phyloP scores from a whole-genome alignment of 2,329 filamentous ascomycete genomes.

The Clarireedia hainanense region DNA sequence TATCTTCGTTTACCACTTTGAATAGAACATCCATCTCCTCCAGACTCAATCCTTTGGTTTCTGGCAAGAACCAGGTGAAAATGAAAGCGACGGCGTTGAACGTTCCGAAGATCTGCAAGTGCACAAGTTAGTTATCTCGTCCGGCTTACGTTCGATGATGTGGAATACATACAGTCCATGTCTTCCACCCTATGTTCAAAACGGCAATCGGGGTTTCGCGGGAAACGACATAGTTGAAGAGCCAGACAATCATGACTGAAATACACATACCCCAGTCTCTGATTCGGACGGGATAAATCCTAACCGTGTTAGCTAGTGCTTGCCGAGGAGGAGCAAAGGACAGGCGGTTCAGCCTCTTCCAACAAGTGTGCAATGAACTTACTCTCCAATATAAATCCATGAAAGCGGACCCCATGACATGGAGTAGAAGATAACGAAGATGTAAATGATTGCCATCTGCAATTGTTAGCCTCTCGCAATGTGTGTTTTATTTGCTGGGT shows the following conservation, averaged over 20 bases:
- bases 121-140: not conserved
- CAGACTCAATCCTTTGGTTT: conserved; percentile 14
- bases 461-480: not conserved
- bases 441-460: conserved; percentile 5
- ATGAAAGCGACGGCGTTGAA: conserved; percentile 21
- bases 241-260: conserved; percentile 41
- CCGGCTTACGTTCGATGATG: too few relatives aligned
- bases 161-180: conserved; percentile 11
- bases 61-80: conserved; percentile 33
- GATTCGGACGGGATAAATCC: conserved; percentile 19
- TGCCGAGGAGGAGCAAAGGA: not conserved
- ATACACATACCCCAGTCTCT: conserved; percentile 41
- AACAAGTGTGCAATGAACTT: not conserved
- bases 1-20: conserved; percentile 8
- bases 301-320: not conserved
- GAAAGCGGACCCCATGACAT: conserved; percentile 2
- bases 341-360: too few relatives aligned
- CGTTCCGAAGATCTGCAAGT: conserved; percentile 12
- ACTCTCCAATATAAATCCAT: conserved; percentile 7
- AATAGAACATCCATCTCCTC: conserved; percentile 16
- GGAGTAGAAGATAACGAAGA: conserved; percentile 5
- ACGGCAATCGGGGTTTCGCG: conserved; percentile 43
- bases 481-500: not conserved
- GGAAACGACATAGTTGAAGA: conserved; percentile 44
- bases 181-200: conserved; percentile 34